Conservation (phyloP, 805 yeast genomes). For the Barnettozyma sp. region DNA sequence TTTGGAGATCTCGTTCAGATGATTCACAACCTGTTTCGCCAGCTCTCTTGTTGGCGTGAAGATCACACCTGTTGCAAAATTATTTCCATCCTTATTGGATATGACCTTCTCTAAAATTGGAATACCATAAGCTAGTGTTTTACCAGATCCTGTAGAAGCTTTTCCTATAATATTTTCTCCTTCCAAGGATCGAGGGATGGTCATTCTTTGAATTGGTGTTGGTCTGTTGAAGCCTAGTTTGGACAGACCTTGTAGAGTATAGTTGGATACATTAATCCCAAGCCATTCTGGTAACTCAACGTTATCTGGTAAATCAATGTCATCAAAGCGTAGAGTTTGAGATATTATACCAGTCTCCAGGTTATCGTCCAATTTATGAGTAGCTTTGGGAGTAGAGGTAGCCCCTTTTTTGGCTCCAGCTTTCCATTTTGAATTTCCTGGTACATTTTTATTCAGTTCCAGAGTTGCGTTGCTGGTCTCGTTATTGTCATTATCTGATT, state of each 20-base stretch:
- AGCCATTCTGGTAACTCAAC: slow-evolving; percentile 59
- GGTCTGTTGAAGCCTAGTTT: slow-evolving; percentile 58
- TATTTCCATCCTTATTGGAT: slow-evolving; percentile 15
- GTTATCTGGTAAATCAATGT: slow-evolving; percentile 28
- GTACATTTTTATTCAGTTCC: slow-evolving; percentile 18
- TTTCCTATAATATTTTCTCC: slow-evolving; percentile 88
- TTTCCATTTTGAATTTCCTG: slow-evolving; percentile 11
- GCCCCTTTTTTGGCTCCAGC: slow-evolving; percentile 9
- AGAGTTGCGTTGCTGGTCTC: slow-evolving; percentile 11
- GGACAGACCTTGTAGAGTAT: slow-evolving; percentile 55
- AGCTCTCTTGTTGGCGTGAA: slow-evolving; percentile 96
- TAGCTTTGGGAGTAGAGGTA: not conserved
- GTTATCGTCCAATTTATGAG: slow-evolving; percentile 1
- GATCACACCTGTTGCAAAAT: slow-evolving; percentile 64
- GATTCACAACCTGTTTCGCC: slow-evolving; percentile 88
- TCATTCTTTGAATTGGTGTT: slow-evolving; percentile 72
- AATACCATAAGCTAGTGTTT: slow-evolving; percentile 90
- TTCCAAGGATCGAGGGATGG: slow-evolving; percentile 66
- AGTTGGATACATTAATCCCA: slow-evolving; percentile 39
- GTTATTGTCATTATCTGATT: slow-evolving; percentile 22
- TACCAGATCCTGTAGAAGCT: slow-evolving; percentile 97
- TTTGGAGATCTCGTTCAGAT: slow-evolving; percentile 50
- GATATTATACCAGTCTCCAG: slow-evolving; percentile 15
- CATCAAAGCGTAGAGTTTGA: slow-evolving; percentile 24
- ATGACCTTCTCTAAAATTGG: slow-evolving; percentile 74